Base-by-base conservation (phyloP, 2,329 filamentous ascomycete genomes). In the Cercospora citrullina region DNA sequence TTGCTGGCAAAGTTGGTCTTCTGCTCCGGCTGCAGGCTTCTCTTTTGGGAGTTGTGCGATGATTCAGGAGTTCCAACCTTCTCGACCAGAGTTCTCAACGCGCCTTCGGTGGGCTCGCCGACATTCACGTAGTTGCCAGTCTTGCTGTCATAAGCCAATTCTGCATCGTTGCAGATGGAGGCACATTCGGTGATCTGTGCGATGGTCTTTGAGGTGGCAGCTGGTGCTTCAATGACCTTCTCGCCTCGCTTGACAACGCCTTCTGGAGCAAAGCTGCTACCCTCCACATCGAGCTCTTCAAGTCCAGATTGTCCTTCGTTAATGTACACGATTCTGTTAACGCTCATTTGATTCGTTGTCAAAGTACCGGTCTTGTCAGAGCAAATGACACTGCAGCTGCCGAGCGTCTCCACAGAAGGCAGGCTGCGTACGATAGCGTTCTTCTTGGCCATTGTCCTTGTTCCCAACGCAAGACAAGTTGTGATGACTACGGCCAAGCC, bases 341-440 rank as follows among this genome's bases (percentile, higher is more conserved):
- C 95, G 77, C 95, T 98, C 95, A 99, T 99, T 82, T 98, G 94
- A 83, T 99, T 99, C 48, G 95, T 99, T 10, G 95, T 99, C 78
- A 99, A 83, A 60, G 95, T 99, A 74, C 95, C 96, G 5, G 95
- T 99, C 86, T 99, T 99, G 85, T 99, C 95, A 4, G 96, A 99
- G 84, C 96, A 99, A 79, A 99, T 97, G 66, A 99, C 94, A 77
- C 95, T 99, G 87, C 95, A 99, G 86, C 95, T 99, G 78, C 95
- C 95, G 63, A 99, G 86, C 12, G 95, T 99, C 82, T 99, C 95
- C 63, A 99, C 95, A 1, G 95, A 99, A 21, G 95, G 95, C 75
- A 99, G 84, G 78, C 93, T 97, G 80, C 96, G 89, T 67, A 99
- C 96, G 42, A 99, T 94, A 7, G 95, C 95, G 77, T 98, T 98